phyloP scores from a whole-genome alignment of 2,329 filamentous ascomycete genomes.

The Helminthosporium solani region DNA sequence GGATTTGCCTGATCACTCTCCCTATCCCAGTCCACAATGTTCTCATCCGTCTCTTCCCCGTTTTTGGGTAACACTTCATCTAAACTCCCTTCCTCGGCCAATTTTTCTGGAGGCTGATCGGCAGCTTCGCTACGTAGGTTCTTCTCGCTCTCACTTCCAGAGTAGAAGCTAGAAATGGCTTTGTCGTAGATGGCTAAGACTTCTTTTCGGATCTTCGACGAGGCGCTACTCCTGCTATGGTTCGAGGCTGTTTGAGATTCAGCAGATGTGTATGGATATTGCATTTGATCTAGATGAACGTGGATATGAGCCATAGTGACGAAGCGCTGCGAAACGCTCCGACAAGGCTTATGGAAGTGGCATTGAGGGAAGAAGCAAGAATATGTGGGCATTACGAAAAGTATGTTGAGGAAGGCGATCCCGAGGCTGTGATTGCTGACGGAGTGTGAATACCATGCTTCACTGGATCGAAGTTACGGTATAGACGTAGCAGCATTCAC shows the following conservation, averaged over 20 bases:
- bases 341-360: too few species aligned
- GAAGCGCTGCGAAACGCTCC: too few species aligned
- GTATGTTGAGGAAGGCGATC: too few species aligned
- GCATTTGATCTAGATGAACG: background rate
- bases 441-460: too few species aligned
- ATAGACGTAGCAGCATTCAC: too few species aligned
- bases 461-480: too few species aligned
- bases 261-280: background rate
- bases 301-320: background rate
- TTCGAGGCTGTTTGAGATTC: background rate
- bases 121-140: background rate
- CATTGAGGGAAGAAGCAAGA: too few species aligned
- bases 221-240: background rate
- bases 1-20: constrained; percentile 2
- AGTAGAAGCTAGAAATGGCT: background rate
- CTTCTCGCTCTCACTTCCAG: background rate
- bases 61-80: background rate
- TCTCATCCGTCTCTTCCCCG: background rate
- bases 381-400: too few species aligned
- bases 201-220: background rate
- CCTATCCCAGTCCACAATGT: background rate
- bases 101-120: background rate
- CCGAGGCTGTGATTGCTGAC: too few species aligned
- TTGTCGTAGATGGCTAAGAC: background rate
- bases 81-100: background rate